These are phyloP conservation scores for Pouteria glomerata DNA, from an alignment of 148 eudicot species.

Conservation along the genomic window DNA sequence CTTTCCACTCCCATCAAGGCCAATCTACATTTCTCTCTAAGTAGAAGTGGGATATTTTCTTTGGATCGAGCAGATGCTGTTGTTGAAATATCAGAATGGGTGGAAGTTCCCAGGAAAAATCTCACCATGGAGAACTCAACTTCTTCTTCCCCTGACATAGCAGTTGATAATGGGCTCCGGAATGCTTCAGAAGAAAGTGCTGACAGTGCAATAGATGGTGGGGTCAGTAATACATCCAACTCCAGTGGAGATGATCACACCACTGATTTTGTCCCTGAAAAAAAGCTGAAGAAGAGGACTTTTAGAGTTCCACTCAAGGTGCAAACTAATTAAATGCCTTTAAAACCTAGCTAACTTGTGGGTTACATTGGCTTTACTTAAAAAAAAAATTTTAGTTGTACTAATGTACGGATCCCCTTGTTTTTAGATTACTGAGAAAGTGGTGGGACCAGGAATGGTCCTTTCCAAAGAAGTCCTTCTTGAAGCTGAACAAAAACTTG, in stretches of 20 bases:
- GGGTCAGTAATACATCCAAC: conserved; percentile 25
- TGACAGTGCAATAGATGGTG: conserved; percentile 39
- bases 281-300: conserved; percentile 84
- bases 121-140: conserved; percentile 62
- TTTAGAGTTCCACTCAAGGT: conserved; percentile 91
- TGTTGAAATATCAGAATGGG: conserved; percentile 91
- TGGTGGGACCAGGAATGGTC: conserved; percentile 54
- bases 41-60: conserved; percentile 75
- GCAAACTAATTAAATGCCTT: conserved; percentile 1
- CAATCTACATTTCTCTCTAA: conserved; percentile 83
- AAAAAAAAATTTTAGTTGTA: neutral
- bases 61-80: conserved; percentile 92
- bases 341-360: neutral
- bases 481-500: conserved; percentile 63
- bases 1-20: conserved; percentile 94
- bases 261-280: conserved; percentile 52
- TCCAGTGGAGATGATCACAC: conserved; percentile 42
- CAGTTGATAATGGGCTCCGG: conserved; percentile 43
- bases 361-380: neutral
- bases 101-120: conserved; percentile 89
- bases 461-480: conserved; percentile 61
- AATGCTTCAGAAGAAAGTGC: conserved; percentile 47
- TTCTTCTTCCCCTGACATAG: conserved; percentile 48
- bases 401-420: neutral
- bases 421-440: conserved; percentile 74